These are phyloP conservation scores for Termitomyces heimii DNA, from an alignment of 768 basidiomycete species.

Conservation along the genomic window DNA sequence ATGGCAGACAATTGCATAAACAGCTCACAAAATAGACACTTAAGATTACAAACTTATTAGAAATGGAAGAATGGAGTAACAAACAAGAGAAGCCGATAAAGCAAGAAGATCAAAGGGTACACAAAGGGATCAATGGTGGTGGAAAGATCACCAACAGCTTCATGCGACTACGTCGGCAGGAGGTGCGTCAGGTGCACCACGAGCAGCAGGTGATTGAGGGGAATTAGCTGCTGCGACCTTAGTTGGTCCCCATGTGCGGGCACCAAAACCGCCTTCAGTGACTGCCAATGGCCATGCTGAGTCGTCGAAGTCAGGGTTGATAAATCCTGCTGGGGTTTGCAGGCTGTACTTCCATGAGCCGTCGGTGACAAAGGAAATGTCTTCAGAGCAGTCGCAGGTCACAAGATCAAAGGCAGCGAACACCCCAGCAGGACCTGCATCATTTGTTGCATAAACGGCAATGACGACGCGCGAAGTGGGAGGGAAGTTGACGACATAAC, in stretches of 20 bases:
- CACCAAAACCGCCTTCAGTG: constrained; percentile 17
- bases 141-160: neutral
- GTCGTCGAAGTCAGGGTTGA: constrained; percentile 11
- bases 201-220: constrained; percentile 7
- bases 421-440: constrained; percentile 14
- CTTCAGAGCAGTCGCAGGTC: constrained; percentile 12
- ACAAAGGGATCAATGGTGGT: neutral
- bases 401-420: constrained; percentile 16
- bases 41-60: neutral
- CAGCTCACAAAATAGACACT: neutral
- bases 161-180: constrained; percentile 11
- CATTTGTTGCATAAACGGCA: constrained; percentile 12
- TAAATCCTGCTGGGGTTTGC: constrained; percentile 12
- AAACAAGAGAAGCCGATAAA: neutral
- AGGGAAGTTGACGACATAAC: constrained; percentile 14
- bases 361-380: constrained; percentile 15
- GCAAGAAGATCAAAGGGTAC: neutral
- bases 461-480: constrained; percentile 14
- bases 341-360: constrained; percentile 19
- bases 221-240: constrained; percentile 6
- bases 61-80: neutral
- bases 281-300: constrained; percentile 17
- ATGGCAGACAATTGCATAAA: neutral
- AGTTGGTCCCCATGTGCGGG: constrained; percentile 18
- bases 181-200: constrained; percentile 8